These are phyloP conservation scores for Rosa multiflora DNA, from an alignment of 306 rosid genomes.

Conservation along the genomic window DNA sequence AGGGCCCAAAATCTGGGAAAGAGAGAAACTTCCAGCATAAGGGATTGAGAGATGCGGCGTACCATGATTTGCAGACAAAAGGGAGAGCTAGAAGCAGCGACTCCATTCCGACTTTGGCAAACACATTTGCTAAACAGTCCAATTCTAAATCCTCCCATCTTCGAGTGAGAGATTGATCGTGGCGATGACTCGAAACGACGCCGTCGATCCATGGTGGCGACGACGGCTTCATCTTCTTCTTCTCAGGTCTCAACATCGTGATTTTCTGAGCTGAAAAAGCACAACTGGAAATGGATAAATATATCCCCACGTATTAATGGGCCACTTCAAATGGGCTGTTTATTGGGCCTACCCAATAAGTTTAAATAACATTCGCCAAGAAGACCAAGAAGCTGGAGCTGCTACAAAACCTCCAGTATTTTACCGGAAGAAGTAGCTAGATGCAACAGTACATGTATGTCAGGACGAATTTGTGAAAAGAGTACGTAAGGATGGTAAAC, in stretches of 20 bases:
- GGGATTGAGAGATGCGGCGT: not conserved
- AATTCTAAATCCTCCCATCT: not conserved
- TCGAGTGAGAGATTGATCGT: not conserved
- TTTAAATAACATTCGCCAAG: too few species aligned
- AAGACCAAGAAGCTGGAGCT: too few species aligned
- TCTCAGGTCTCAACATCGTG: not conserved
- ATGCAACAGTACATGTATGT: too few species aligned
- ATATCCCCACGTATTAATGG: not conserved
- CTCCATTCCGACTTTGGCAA: not conserved
- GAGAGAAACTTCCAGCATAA: not conserved
- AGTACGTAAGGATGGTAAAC: too few species aligned
- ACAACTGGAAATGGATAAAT: not conserved
- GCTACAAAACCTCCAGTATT: too few species aligned
- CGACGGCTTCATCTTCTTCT: not conserved
- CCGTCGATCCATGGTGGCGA: not conserved
- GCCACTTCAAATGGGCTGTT: not conserved
- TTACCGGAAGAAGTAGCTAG: too few species aligned
- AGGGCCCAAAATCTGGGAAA: not conserved
- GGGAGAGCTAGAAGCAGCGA: not conserved
- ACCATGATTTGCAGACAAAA: constrained; percentile 3
- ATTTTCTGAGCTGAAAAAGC: not conserved
- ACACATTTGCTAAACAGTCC: not conserved
- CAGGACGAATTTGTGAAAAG: too few species aligned
- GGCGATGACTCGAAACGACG: not conserved
- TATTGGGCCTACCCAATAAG: not conserved